Percentiles rank a stretch among this genome's conserved stretches.
Evolutionary conservation across 2,329 filamentous ascomycete genomes (phyloP).

Genomic region (Nothopassalora personata): DNA sequence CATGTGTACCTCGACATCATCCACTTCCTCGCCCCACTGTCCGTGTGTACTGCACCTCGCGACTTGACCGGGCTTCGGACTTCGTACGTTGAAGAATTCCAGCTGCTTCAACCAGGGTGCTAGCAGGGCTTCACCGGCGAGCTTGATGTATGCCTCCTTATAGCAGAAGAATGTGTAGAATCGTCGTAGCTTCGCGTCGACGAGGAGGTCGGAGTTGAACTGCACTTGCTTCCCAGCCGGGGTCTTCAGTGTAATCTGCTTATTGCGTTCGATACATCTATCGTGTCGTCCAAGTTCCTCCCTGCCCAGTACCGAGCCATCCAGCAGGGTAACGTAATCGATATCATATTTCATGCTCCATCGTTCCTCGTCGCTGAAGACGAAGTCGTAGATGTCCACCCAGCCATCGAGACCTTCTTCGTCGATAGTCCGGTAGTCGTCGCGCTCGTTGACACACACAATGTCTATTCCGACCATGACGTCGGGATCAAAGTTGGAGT

Average conservation of each 20-base stretch:
- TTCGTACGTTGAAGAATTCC: constrained; percentile 61
- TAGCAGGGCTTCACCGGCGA: constrained; percentile 71
- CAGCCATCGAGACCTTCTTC: constrained; percentile 60
- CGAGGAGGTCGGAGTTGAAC: constrained; percentile 43
- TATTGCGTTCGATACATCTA: constrained; percentile 37
- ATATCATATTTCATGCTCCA: constrained; percentile 55
- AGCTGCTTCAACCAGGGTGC: constrained; percentile 67
- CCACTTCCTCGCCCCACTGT: constrained; percentile 43
- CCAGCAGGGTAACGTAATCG: constrained; percentile 41
- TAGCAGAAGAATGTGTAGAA: constrained; percentile 78
- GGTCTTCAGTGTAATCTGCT: constrained; percentile 36
- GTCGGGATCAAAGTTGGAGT: constrained; percentile 23
- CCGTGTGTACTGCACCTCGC: constrained; percentile 42
- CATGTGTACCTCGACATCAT: constrained; percentile 48
- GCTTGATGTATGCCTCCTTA: constrained; percentile 77
- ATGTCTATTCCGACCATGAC: constrained; percentile 65
- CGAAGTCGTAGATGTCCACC: constrained; percentile 66
- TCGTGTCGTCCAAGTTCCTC: constrained; percentile 41
- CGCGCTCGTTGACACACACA: constrained; percentile 68
- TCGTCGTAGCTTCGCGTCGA: constrained; percentile 58
- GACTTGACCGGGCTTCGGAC: constrained; percentile 45
- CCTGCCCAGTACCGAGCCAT: constrained; percentile 39
- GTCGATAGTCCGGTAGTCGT: constrained; percentile 56
- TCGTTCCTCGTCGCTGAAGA: constrained; percentile 60
- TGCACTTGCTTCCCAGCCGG: constrained; percentile 32